Evolutionary conservation across 2,329 filamentous ascomycete genomes (phyloP), one percentile per base, ranked within the genome.

Genomic region (Orbilia javanica): DNA sequence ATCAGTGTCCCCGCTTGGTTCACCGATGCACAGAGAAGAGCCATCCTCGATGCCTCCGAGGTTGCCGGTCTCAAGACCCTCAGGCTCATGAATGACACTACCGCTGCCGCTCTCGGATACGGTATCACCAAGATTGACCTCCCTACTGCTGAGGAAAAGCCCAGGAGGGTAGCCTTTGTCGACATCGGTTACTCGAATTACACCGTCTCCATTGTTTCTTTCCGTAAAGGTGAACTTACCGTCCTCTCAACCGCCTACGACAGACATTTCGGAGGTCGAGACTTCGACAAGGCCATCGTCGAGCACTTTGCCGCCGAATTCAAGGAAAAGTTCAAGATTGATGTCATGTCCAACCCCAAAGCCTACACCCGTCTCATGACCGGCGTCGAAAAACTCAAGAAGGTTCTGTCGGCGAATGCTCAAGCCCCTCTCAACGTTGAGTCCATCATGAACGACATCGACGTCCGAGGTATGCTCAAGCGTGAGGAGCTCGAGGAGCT

Each of bases 101-200:
- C 96, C 64, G 96, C 96, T 78, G 94, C 94, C 80, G 96, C 96
- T 79, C 90, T 99, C 53, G 96, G 96, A 81, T 99, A 94, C 85
- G 96, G 96, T 84, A 98, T 99, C 87, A 97, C 96, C 83, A 98
- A 99, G 88, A 88, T 94, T 79, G 96, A 99, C 85, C 90, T 99
- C 36, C 96, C 94, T 73, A 87, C 87, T 29, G 88, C 91, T 48
- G 96, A 98, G 83, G 94, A 98, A 90, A 93, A 93, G 87, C 94
- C 96, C 79, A 91, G 92, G 83, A 90, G 95, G 71, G 94, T 98
- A 69, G 91, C 89, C 81, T 97, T 99, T 83, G 86, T 99, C 85
- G 96, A 99, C 85, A 92, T 99, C 81, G 96, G 96, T 81, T 92
- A 98, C 89, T 95, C 92, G 87, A 96, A 96, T 88, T 98, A 96